Conservation (phyloP, 2,329 filamentous ascomycete species). For the Fusarium tricinctum region DNA sequence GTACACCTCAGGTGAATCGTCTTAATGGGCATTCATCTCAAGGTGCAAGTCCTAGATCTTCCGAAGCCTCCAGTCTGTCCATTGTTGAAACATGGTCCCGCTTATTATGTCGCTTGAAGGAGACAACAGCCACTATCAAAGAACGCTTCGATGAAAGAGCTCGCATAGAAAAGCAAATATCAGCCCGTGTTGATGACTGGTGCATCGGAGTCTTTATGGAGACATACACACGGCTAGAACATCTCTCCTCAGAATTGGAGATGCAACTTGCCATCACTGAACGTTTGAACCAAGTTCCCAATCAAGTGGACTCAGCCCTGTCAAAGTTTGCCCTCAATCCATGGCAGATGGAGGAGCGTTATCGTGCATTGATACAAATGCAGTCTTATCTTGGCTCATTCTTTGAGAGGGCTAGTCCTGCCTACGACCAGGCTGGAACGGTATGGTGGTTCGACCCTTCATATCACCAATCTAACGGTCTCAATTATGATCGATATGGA, state of each 20-base stretch:
- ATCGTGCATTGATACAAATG: slow-evolving; percentile 26
- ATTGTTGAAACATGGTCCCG: slow-evolving; percentile 24
- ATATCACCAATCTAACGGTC: slow-evolving; percentile 26
- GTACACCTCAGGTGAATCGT: slow-evolving; percentile 4
- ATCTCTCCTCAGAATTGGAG: slow-evolving; percentile 26
- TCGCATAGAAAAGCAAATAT: slow-evolving; percentile 26
- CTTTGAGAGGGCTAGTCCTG: slow-evolving; percentile 29
- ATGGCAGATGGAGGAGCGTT: slow-evolving; percentile 33
- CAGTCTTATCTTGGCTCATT: slow-evolving; percentile 26
- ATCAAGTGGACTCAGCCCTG: slow-evolving; percentile 10
- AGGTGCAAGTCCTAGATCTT: neutral
- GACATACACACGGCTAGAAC: slow-evolving; percentile 14
- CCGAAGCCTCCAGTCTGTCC: slow-evolving; percentile 11
- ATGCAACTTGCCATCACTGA: slow-evolving; percentile 30
- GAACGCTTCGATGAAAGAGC: slow-evolving; percentile 29
- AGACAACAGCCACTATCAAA: slow-evolving; percentile 19
- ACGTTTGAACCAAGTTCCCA: slow-evolving; percentile 5
- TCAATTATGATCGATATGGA: slow-evolving; percentile 29
- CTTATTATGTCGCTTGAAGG: slow-evolving; percentile 15
- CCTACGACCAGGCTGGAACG: slow-evolving; percentile 28
- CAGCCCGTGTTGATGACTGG: slow-evolving; percentile 26
- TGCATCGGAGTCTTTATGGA: slow-evolving; percentile 22
- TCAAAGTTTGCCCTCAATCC: slow-evolving; percentile 18
- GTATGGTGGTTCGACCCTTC: slow-evolving; percentile 33
- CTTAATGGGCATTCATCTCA: slow-evolving; percentile 13